Evolutionary conservation across 352 stramenopile genomes (phyloP), one percentile per base, ranked within the genome.

Genomic region (Globisporangium camurandrum): DNA sequence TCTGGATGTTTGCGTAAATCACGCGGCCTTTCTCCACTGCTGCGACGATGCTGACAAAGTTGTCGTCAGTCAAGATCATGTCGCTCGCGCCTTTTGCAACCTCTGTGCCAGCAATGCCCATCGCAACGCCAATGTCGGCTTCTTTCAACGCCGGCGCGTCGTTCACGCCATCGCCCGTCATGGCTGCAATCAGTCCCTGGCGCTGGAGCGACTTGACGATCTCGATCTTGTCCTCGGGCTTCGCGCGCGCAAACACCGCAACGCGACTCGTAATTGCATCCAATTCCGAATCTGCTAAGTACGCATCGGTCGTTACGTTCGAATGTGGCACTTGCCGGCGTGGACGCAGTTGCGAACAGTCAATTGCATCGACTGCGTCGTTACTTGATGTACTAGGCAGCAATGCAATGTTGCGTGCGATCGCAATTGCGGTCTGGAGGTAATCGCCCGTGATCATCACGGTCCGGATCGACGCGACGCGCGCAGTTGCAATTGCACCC

Each of bases 161-260:
- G 66, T 99, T 99, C 7, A 97, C 98, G 44, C 96, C 96, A 61
- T 99, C 96, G 24, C 96, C 96, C 23, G 96, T 99, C 74, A 99
- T 98, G 6, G 95, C 96, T 42, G 98, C 88, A 17, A 90, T 80
- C 3, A 84, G 53, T n/a, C 81, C 81, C 28, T 88, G 76, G 22
- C 81, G 73, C 74, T 98, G 93, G 33, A 98, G 71, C 27, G 91
- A 96, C 42, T 95, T 88, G 11, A 99, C 95, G 56, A 99, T 96
- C 49, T 93, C 84, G 22, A 98, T 86, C 66, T 99, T 99, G 61
- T 99, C 94, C 57, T 96, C 69, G 0, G 95, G 95, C 52, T 93
- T 95, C 12, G 95, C 94, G 26, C 94, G 85, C 28, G 97, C 97
- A 57, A 98, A 98, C n/a, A 99, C 91, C 3, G 79, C 27, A 3